Conservation (phyloP, 1,284 basidiomycete species). For the Trametes polyzona region DNA sequence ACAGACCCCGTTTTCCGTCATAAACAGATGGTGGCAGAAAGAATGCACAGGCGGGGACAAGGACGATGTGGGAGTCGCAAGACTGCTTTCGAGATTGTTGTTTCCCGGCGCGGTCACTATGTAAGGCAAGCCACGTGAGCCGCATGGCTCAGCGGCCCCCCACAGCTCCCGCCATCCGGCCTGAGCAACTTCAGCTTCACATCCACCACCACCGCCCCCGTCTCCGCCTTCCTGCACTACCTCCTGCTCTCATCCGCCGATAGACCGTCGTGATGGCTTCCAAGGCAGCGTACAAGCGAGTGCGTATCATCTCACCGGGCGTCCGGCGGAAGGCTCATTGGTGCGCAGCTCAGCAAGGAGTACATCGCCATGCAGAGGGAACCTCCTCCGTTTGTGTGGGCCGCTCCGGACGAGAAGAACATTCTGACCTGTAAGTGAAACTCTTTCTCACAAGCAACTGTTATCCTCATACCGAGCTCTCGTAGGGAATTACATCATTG, state of each 20-base stretch:
- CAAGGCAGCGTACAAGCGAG: slow-evolving; percentile 84
- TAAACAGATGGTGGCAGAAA: background rate
- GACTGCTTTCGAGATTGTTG: background rate
- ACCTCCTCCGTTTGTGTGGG: slow-evolving; percentile 94
- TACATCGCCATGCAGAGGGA: slow-evolving; percentile 92
- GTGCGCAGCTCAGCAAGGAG: slow-evolving; percentile 79
- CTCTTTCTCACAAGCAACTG: background rate
- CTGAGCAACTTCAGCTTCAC: slow-evolving; percentile 14
- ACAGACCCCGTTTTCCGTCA: background rate
- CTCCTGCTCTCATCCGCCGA: slow-evolving; percentile 2
- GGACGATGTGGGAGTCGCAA: background rate
- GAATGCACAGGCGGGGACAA: background rate
- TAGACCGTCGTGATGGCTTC: slow-evolving; percentile 61
- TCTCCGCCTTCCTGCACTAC: slow-evolving; percentile 1
- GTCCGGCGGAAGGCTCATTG: slow-evolving; percentile 16
- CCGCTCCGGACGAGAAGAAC: slow-evolving; percentile 94
- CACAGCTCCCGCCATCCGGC: slow-evolving; percentile 11
- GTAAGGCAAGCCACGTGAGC: slow-evolving; percentile 20
- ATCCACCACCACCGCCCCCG: slow-evolving; percentile 18
- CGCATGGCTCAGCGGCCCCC: slow-evolving; percentile 9
- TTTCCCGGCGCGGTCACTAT: background rate
- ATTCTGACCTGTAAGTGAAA: slow-evolving; percentile 78
- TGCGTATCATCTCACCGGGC: slow-evolving; percentile 43
- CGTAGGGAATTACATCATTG: slow-evolving; percentile 91
- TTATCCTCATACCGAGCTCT: slow-evolving; percentile 9